Conservation (phyloP, 306 rosid species). For the Lupinus albus region DNA sequence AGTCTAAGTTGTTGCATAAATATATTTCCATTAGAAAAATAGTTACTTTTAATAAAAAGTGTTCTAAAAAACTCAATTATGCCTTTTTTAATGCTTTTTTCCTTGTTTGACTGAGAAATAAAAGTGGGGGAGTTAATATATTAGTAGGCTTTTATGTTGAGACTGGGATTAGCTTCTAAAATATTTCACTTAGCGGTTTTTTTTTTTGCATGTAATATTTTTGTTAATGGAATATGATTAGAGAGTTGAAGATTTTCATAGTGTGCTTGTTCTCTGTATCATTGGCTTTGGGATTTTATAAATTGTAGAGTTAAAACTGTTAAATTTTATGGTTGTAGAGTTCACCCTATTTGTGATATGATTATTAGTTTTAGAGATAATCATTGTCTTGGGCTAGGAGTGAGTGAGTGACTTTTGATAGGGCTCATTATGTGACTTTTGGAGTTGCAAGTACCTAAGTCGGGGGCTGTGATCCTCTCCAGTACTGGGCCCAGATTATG, state of each 20-base stretch:
- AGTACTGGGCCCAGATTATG: too few relatives aligned
- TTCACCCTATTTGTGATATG: constrained; percentile 4
- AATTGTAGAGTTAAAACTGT: too few relatives aligned
- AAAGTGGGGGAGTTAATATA: background rate
- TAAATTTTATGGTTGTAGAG: background rate
- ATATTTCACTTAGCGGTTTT: background rate
- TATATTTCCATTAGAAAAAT: background rate
- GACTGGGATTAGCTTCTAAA: background rate
- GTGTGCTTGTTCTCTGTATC: background rate
- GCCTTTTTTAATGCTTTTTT: background rate
- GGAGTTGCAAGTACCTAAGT: background rate
- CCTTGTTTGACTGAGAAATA: background rate
- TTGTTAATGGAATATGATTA: background rate
- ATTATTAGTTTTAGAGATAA: background rate
- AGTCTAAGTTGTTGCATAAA: background rate
- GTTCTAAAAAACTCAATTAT: background rate
- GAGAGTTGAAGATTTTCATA: background rate
- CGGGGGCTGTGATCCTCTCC: too few relatives aligned
- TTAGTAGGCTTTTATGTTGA: background rate
- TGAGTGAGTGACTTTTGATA: background rate
- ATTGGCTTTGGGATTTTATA: background rate
- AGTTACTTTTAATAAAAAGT: background rate
- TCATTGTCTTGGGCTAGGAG: background rate
- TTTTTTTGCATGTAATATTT: background rate
- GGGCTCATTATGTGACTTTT: background rate